phyloP scores from a whole-genome alignment of 2,329 filamentous ascomycete species.

The Colletotrichum orbiculare region DNA sequence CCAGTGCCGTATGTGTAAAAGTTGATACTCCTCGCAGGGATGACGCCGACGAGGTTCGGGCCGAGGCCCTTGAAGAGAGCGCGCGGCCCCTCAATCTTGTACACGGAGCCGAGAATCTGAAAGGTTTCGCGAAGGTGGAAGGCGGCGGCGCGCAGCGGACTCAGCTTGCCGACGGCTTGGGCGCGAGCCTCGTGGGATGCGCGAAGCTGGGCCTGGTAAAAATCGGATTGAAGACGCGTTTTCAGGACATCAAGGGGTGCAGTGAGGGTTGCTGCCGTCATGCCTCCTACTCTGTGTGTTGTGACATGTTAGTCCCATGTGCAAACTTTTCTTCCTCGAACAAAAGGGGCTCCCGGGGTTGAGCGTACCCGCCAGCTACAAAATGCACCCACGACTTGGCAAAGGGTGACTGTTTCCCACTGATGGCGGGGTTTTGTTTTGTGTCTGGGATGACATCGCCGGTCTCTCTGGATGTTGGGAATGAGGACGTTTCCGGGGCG shows the following conservation, averaged over 20 bases:
- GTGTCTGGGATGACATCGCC: constrained; percentile 65
- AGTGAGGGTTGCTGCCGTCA: constrained; percentile 92
- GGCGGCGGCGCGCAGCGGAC: constrained; percentile 72
- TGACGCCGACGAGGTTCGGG: constrained; percentile 88
- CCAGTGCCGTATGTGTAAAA: constrained; percentile 95
- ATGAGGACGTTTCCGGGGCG: constrained; percentile 34
- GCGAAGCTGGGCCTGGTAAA: constrained; percentile 87
- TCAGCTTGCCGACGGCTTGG: constrained; percentile 62
- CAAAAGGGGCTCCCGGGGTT: constrained; percentile 28
- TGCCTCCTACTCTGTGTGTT: constrained; percentile 77
- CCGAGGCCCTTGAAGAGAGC: constrained; percentile 94
- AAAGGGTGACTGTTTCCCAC: constrained; percentile 58
- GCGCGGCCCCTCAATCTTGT: constrained; percentile 82
- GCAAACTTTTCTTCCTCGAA: neutral
- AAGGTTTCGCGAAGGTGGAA: constrained; percentile 88
- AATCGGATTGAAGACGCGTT: constrained; percentile 92
- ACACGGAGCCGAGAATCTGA: constrained; percentile 84
- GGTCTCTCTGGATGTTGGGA: constrained; percentile 65
- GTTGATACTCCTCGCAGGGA: constrained; percentile 90
- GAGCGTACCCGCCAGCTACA: constrained; percentile 84
- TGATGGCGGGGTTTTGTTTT: constrained; percentile 39
- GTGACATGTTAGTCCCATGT: constrained; percentile 22
- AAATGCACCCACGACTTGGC: constrained; percentile 92
- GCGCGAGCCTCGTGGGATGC: constrained; percentile 72
- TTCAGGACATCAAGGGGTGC: constrained; percentile 94